Evolutionary conservation across 1,284 basidiomycete genomes (phyloP), one percentile per base, ranked within the genome.

Genomic region (Ustilago tritici): DNA sequence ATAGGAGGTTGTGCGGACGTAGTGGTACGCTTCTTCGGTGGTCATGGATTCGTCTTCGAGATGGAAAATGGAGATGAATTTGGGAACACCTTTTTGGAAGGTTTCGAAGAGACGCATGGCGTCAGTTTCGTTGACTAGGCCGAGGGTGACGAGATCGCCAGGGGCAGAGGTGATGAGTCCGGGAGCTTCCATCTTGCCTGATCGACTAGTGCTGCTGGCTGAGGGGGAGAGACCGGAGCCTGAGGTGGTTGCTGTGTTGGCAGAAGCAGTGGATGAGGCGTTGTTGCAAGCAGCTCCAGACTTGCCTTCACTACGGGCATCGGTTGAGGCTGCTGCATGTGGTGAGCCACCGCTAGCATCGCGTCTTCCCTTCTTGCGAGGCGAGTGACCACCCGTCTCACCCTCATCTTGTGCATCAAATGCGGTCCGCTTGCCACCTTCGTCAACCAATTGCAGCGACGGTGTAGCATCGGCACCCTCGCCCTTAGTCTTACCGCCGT

Each of bases 61-160:
- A 88, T 96, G 93, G 87, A 94, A 96, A 62, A 95, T 95, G 64
- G 92, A 92, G 88, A 96, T 96, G 89, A 97, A 97, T 82, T 93
- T 95, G 88, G 35, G 56, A 62, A 82, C 78, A 80, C 83, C 85
- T 79, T 87, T 81, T 80, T 78, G 77, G 74, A 67, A 78, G 53
- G 79, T 82, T 76, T 78, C 80, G 65, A 81, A 84, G 76, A 80
- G 75, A 19, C 78, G 70, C 53, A 62, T 69, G 85, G 95, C 95
- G 17, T 92, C 92, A 76, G 92, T 90, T 87, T 92, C 94, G 72
- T 93, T 91, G 86, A 95, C 95, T 15, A 74, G 54, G 19, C 74
- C 78, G 14, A 73, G 36, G 2, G 73, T 74, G 34, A 79, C 67
- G 10, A 79, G 50, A 43, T 79, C 78, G 35, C 68, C 74, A 2